These are phyloP conservation scores for Penicillium desertorum DNA, from an alignment of 495 filamentous ascomycete species.

Conservation along the genomic window DNA sequence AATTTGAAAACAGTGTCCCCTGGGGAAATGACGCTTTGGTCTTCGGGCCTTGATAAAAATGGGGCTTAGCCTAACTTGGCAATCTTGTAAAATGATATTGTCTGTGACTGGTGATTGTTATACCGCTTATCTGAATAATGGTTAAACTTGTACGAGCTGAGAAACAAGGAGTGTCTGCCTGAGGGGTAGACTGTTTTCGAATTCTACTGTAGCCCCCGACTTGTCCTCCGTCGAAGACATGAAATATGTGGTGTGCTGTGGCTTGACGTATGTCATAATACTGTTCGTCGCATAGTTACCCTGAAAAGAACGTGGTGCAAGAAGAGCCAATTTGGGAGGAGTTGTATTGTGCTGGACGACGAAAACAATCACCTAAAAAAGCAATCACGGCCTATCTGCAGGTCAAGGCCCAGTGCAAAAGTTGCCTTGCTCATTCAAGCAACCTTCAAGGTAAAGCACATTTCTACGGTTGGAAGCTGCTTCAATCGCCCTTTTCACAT, in stretches of 20 bases:
- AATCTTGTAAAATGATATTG: no score
- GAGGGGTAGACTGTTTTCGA: background rate
- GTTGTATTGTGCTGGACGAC: background rate
- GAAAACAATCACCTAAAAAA: conserved; percentile 1
- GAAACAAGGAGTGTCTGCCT: no score
- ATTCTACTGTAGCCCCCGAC: background rate
- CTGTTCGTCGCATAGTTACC: background rate
- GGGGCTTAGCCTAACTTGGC: no score
- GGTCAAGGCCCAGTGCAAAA: conserved; percentile 1
- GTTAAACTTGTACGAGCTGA: no score
- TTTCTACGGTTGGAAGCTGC: conserved; percentile 9
- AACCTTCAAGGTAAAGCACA: conserved; percentile 4
- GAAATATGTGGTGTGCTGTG: conserved; percentile 3
- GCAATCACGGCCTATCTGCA: background rate
- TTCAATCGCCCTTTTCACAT: conserved; percentile 6
- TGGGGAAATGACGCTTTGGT: no score
- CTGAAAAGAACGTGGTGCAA: conserved; percentile 1
- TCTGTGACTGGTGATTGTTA: no score
- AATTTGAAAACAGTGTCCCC: no score
- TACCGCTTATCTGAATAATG: no score
- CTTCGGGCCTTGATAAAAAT: no score
- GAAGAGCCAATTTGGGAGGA: conserved; percentile 2
- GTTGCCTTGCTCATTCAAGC: conserved; percentile 7
- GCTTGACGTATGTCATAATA: background rate
- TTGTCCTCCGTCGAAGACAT: background rate